These are phyloP conservation scores for Stagonosporopsis cucurbitacearum DNA, from an alignment of 2,329 filamentous ascomycete genomes.

Conservation along the genomic window DNA sequence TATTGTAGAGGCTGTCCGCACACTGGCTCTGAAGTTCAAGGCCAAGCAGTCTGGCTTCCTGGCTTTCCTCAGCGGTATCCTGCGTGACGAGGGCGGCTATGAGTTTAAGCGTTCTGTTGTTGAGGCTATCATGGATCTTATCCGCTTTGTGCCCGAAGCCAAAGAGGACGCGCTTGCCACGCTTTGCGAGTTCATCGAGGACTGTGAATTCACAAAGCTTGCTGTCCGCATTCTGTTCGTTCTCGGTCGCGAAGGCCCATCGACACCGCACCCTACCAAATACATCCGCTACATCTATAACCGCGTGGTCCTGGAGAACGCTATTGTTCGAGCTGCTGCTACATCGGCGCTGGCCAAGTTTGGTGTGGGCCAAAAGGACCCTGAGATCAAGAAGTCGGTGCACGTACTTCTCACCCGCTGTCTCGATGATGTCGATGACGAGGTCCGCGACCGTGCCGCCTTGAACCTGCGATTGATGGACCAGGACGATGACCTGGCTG, in stretches of 20 bases:
- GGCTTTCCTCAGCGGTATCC: slow-evolving; percentile 93
- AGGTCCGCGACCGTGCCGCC: slow-evolving; percentile 93
- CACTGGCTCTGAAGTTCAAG: slow-evolving; percentile 95
- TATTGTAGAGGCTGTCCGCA: slow-evolving; percentile 98
- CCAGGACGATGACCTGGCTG: slow-evolving; percentile 83
- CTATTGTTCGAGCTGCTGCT: slow-evolving; percentile 90
- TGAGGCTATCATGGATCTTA: slow-evolving; percentile 98
- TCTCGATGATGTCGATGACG: slow-evolving; percentile 95
- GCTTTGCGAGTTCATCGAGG: slow-evolving; percentile 98
- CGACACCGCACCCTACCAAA: slow-evolving; percentile 94
- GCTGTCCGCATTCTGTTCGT: slow-evolving; percentile 94
- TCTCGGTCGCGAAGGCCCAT: slow-evolving; percentile 91
- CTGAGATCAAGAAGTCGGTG: slow-evolving; percentile 95
- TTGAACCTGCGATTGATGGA: slow-evolving; percentile 91
- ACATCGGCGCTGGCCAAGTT: slow-evolving; percentile 97
- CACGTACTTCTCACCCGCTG: slow-evolving; percentile 90
- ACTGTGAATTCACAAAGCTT: slow-evolving; percentile 98
- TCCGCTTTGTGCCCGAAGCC: slow-evolving; percentile 95
- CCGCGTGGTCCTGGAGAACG: slow-evolving; percentile 94
- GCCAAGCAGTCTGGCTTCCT: slow-evolving; percentile 98
- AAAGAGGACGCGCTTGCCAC: slow-evolving; percentile 86
- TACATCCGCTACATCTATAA: slow-evolving; percentile 99
- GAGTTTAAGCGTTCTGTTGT: slow-evolving; percentile 98
- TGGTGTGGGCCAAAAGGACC: slow-evolving; percentile 91
- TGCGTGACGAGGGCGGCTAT: slow-evolving; percentile 95